Percentiles rank a stretch among this genome's conserved stretches.
phyloP scores from a whole-genome alignment of 495 filamentous ascomycete species.

The Filosporella fistucella region DNA sequence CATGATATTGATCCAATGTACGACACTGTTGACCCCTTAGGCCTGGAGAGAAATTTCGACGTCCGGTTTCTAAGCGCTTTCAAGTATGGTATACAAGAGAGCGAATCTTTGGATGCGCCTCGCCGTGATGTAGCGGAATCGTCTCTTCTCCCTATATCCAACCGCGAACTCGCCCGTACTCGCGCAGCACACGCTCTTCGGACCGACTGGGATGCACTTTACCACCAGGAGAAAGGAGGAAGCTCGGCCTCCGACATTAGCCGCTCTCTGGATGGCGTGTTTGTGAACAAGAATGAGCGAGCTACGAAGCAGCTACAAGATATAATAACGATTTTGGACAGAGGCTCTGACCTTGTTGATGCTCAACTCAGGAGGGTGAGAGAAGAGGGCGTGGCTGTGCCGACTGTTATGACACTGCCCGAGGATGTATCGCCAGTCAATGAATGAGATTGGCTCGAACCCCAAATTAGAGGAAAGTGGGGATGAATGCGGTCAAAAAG shows the following conservation, averaged over 20 bases:
- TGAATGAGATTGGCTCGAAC: too few relatives aligned
- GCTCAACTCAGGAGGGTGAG: too few relatives aligned
- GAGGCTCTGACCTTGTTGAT: too few relatives aligned
- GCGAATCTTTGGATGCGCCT: neutral
- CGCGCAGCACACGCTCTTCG: neutral
- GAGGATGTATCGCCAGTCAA: too few relatives aligned
- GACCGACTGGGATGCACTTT: constrained; percentile 19
- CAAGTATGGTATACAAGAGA: neutral
- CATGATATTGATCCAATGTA: constrained; percentile 6
- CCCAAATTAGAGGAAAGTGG: too few relatives aligned
- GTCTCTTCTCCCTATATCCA: neutral
- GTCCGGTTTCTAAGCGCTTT: constrained; percentile 23
- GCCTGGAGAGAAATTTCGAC: constrained; percentile 16
- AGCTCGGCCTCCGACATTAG: constrained; percentile 25
- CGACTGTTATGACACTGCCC: too few relatives aligned
- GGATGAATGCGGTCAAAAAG: too few relatives aligned
- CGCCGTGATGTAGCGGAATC: too few relatives aligned
- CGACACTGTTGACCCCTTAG: constrained; percentile 20
- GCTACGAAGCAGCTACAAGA: constrained; percentile 19
- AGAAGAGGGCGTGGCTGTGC: too few relatives aligned
- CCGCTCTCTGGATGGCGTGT: constrained; percentile 21
- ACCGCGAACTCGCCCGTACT: neutral
- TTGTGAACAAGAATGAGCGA: constrained; percentile 23
- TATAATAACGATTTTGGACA: constrained; percentile 22
- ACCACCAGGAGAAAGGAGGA: constrained; percentile 13